Conservation (phyloP, 2,329 filamentous ascomycete genomes). For the Fusarium veterinarium region DNA sequence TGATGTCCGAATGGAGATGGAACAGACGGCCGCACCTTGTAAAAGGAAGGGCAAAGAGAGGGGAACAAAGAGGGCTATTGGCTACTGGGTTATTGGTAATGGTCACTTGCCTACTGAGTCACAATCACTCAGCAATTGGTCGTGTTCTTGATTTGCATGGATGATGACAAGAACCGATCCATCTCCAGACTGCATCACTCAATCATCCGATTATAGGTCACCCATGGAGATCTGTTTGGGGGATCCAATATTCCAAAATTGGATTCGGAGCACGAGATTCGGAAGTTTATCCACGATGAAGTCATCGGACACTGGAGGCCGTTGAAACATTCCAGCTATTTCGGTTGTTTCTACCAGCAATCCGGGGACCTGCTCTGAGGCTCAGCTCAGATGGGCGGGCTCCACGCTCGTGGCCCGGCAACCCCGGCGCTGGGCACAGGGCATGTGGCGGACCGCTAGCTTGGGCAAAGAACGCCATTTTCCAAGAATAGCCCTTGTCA, state of each 20-base stretch:
- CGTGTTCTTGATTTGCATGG: slow-evolving; percentile 1
- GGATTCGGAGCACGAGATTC: slow-evolving; percentile 3
- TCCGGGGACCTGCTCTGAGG: slow-evolving; percentile 31
- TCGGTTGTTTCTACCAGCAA: slow-evolving; percentile 20
- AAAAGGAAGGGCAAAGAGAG: slow-evolving; percentile 21
- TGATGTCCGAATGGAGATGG: slow-evolving; percentile 5
- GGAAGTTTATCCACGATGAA: slow-evolving; percentile 29
- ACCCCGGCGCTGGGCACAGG: slow-evolving; percentile 36
- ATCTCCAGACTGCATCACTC: slow-evolving; percentile 15
- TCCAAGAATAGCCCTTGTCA: slow-evolving; percentile 44
- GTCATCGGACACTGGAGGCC: slow-evolving; percentile 29
- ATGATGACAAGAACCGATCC: not conserved
- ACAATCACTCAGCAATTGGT: slow-evolving; percentile 27
- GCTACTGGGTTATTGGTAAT: slow-evolving; percentile 1
- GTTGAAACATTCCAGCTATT: slow-evolving; percentile 26
- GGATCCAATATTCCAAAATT: slow-evolving; percentile 16
- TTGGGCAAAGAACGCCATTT: slow-evolving; percentile 30
- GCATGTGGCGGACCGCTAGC: slow-evolving; percentile 31
- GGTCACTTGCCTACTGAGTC: slow-evolving; percentile 31
- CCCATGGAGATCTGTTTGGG: slow-evolving; percentile 31
- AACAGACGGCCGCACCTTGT: slow-evolving; percentile 9
- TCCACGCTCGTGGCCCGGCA: slow-evolving; percentile 35
- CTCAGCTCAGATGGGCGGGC: slow-evolving; percentile 17
- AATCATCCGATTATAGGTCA: slow-evolving; percentile 14
- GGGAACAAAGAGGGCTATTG: not conserved